Evolutionary conservation across 116 monocot species (phyloP), one percentile per base, ranked within the genome.

Genomic region (Trichopus zeylanicus): DNA sequence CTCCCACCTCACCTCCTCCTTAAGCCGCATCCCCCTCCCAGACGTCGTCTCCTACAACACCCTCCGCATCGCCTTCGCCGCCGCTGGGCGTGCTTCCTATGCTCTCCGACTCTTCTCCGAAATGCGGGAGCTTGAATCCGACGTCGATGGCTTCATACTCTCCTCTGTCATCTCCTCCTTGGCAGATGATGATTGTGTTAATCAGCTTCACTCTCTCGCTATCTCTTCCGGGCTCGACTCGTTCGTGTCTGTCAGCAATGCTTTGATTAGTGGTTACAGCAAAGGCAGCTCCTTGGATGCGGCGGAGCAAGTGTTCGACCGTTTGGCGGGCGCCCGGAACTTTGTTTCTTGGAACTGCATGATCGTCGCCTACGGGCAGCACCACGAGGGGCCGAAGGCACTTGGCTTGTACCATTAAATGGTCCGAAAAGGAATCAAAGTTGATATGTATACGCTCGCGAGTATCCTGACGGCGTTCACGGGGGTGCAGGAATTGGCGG

Each of bases 31-130:
- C 46, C 82, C 82, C 31, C 9, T 24, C 55, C 87, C 87, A 18
- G 87, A 87, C 56, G 65, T 87, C 34, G 79, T 87, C 57, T 87
- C 87, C 55, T 79, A 65, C 73, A 87, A 87, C 68, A 87, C 87
- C 34, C 68, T 88, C 26, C 76, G 82, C 59, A 39, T 77, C 12
- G 64, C 73, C 15, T 72, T 69, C 38, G 71, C 79, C 24, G 59
- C 70, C 58, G 49, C 9, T 0, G 62, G 65, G 26, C 39, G 62
- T 19, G 19, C 58, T 7, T 1, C 22, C 13, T 71, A 74, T 2
- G 79, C 79, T 7, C 12, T 80, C 21, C 34, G 25, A 1, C 71
- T 80, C 25, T 80, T 83, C 69, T 22, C 51, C 28, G 46, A 51
- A 13, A 88, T 89, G 89, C 77, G 80, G 20, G 21, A 2, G 16